Evolutionary conservation across 257 asterid genomes (phyloP), one percentile per base, ranked within the genome.

Genomic region (Solanum bulbocastanum): DNA sequence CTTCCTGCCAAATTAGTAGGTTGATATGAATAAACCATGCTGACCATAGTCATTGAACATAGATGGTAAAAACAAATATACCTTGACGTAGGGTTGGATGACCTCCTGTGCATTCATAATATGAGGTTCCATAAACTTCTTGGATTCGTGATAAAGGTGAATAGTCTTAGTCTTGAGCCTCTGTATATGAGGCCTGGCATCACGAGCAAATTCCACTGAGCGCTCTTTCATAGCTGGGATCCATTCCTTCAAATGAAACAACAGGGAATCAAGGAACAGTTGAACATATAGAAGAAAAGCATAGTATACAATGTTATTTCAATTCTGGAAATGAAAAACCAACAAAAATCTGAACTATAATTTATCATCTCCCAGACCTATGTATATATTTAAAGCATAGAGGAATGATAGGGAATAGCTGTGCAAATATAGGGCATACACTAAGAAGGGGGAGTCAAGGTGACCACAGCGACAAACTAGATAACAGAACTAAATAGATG

Each of bases 51-150:
- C 32, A 16, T 60, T 35, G 14, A 32, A 42, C 78, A 22, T 82
- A 68, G 52, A 85, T 62, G 58, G 86, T 42, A 36, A 89, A 5
- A 32, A 44, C 68, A 72, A 60, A 60, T 33, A 37, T 84, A 92
- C 94, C 91, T 91, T 89, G 85, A 88, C 36, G 88, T 88, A 88
- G 52, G 93, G 92, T 68, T 90, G 88, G 82, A 86, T 36, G 73
- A 71, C 35, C 69, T 87, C 91, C 71, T 76, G 88, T 39, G 83
- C 37, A 32, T 85, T 89, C 76, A 85, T 35, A 36, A 90, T 52
- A 66, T 90, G 90, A 58, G 90, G 92, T 81, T 62, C 87, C 36
- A 90, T 71, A 35, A 88, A 46, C 58, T 65, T 82, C 84, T 86
- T 87, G 62, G 91, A 86, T 87, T 36, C 72, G 36, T 88, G 92